These are phyloP conservation scores for Pulveroboletus ravenelii DNA, from an alignment of 768 basidiomycete genomes.

Conservation along the genomic window DNA sequence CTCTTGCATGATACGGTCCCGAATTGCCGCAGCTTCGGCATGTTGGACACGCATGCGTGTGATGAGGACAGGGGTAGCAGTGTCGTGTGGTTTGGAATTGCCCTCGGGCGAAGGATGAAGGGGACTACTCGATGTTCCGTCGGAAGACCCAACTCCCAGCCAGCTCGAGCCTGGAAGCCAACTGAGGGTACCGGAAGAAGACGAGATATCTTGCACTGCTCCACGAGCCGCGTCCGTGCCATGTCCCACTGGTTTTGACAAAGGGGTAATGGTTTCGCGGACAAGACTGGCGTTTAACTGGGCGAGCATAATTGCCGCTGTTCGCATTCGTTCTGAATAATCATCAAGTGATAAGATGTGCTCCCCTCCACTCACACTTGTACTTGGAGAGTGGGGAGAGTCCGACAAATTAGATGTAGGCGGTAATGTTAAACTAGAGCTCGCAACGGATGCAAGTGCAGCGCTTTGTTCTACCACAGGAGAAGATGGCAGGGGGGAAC, in stretches of 20 bases:
- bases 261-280: conserved; percentile 43
- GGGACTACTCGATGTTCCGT: conserved; percentile 22
- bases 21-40: conserved; percentile 83
- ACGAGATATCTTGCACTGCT: conserved; percentile 8
- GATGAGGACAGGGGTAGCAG: conserved; percentile 29
- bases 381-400: conserved; percentile 1
- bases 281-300: conserved; percentile 84
- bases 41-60: conserved; percentile 71
- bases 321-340: conserved; percentile 97
- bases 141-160: conserved; percentile 31
- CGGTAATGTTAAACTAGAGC: conserved; percentile 2
- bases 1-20: conserved; percentile 96
- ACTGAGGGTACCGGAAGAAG: conserved; percentile 34
- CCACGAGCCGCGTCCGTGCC: conserved; percentile 1
- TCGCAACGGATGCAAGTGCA: conserved; percentile 7
- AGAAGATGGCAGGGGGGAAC: conserved; percentile 47
- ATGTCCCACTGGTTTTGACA: conserved; percentile 12
- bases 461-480: conserved; percentile 38
- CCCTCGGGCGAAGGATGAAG: conserved; percentile 32
- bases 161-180: conserved; percentile 57
- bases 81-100: conserved; percentile 17
- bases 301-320: conserved; percentile 96
- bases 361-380: conserved; percentile 6
- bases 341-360: conserved; percentile 77
- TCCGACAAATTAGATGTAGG: conserved; percentile 2